Base-by-base conservation (phyloP, 108 stramenopile genomes). In the Aurantiochytrium sp. region DNA sequence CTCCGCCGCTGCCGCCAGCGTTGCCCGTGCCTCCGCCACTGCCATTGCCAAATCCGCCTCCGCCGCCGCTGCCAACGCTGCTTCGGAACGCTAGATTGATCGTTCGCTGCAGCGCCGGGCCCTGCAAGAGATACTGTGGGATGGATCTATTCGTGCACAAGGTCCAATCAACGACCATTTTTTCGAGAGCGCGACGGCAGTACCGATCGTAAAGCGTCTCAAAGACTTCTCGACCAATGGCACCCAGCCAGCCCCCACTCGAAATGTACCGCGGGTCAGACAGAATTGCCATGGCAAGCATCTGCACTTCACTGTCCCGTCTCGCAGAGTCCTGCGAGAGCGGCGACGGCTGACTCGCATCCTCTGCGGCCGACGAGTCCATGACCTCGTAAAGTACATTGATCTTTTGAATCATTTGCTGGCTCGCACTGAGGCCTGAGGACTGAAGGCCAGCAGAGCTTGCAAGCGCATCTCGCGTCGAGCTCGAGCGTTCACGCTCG, bases 391-490 rank as follows among this genome's bases (percentile, higher is more conserved):
- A 83, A 6, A 83, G 23, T 12, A 53, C 76, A 23, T 83, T 83
- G 76, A 83, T 83, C n/a, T 83, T 83, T 23, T 83, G 76, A 83
- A 83, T 83, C 76, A 83, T 83, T 23, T 83, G 76, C 51, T 83
- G 76, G 76, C 76, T 83, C 25, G 76, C 76, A 35, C 64, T 69
- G 10, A 69, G 42, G 2, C 64, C 64, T 8, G 64, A 69, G 25
- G 64, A 69, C 42, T 16, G 14, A 12, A 69, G 64, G 10, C 64
- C 64, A 8, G 14, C 64, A 23, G 64, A 69, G 64, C 64, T 23
- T 8, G 6, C 18, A 14, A 69, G 25, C 35, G 64, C 64, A 10
- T 69, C 64, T 14, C 64, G 64, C 25, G 64, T 42, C 25, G 64
- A 69, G 25, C 21, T 23, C 42, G 64, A 69, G 42, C 64, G 64